A percentile compares a stretch with the other conserved stretches of the same genome.
Evolutionary conservation across 2,329 filamentous ascomycete species (phyloP).

Genomic region (Nemania sp.): DNA sequence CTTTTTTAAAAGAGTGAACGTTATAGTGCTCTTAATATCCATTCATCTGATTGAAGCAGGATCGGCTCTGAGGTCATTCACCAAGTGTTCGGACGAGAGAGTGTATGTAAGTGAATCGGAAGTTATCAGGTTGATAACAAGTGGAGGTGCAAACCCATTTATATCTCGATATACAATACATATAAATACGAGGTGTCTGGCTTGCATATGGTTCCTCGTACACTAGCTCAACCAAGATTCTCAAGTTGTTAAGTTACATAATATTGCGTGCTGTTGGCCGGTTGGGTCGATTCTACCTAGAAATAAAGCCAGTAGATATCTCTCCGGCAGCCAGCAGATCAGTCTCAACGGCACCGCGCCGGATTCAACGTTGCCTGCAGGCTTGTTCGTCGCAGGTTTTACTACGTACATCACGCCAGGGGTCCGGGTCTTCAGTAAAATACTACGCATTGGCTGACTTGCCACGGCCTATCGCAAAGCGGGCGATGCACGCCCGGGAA

Average conservation of each 20-base stretch:
- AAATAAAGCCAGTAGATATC: neutral
- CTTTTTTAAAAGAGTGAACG: too few species aligned
- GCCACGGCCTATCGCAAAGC: neutral
- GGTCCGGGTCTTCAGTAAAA: slow-evolving; percentile 1
- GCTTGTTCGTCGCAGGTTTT: neutral
- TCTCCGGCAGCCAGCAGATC: neutral
- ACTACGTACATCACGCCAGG: slow-evolving; percentile 5
- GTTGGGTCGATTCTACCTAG: neutral
- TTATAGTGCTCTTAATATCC: too few species aligned
- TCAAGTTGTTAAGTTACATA: neutral
- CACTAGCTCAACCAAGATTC: neutral
- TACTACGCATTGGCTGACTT: neutral
- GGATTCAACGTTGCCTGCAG: neutral
- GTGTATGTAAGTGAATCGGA: neutral
- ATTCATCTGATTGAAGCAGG: too few species aligned
- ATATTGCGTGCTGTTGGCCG: neutral
- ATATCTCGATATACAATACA: neutral
- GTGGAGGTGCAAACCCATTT: neutral
- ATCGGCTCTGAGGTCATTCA: too few species aligned
- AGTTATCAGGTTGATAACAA: neutral
- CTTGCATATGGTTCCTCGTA: neutral
- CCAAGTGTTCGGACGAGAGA: too few species aligned
- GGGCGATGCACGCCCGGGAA: neutral
- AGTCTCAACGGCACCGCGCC: slow-evolving; percentile 5
- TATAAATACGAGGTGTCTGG: too few species aligned